Evolutionary conservation across 2,329 filamentous ascomycete genomes (phyloP).

Genomic region (Hortaea werneckii): DNA sequence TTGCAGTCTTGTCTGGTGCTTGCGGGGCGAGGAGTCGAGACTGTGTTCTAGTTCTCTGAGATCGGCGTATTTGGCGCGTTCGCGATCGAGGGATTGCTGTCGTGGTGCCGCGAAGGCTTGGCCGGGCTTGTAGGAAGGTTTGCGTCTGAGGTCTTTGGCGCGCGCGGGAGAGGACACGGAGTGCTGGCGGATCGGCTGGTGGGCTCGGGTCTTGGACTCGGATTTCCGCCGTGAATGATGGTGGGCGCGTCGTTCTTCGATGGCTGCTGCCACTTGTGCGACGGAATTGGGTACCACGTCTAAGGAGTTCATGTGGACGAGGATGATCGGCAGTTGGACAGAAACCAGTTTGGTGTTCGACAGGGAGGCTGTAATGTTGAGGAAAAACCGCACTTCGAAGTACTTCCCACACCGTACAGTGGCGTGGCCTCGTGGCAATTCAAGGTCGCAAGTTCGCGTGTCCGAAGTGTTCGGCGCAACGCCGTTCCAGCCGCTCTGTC

Average conservation of each 20-base stretch:
- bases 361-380: constrained; percentile 40
- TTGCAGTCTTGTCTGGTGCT: constrained; percentile 17
- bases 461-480: constrained; percentile 37
- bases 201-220: not conserved
- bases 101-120: constrained; percentile 44
- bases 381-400: constrained; percentile 47
- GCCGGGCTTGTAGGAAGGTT: constrained; percentile 36
- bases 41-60: constrained; percentile 31
- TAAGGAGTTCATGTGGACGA: constrained; percentile 49
- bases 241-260: constrained; percentile 2
- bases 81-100: constrained; percentile 40
- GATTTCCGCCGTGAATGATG: constrained; percentile 2
- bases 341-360: constrained; percentile 40
- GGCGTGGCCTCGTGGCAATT: constrained; percentile 41
- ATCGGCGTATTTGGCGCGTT: constrained; percentile 32
- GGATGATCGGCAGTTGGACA: constrained; percentile 45
- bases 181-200: constrained; percentile 7
- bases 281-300: constrained; percentile 47
- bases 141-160: constrained; percentile 16
- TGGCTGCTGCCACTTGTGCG: constrained; percentile 44
- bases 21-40: constrained; percentile 36
- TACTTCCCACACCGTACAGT: constrained; percentile 45
- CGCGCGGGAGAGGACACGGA: constrained; percentile 18
- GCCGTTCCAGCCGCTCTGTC: constrained; percentile 37
- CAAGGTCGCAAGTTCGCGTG: constrained; percentile 40